A percentile compares a stretch with the other conserved stretches of the same genome.
These are phyloP conservation scores for Persicaria maculosa DNA, from an alignment of 148 eudicot species.

Conservation along the genomic window DNA sequence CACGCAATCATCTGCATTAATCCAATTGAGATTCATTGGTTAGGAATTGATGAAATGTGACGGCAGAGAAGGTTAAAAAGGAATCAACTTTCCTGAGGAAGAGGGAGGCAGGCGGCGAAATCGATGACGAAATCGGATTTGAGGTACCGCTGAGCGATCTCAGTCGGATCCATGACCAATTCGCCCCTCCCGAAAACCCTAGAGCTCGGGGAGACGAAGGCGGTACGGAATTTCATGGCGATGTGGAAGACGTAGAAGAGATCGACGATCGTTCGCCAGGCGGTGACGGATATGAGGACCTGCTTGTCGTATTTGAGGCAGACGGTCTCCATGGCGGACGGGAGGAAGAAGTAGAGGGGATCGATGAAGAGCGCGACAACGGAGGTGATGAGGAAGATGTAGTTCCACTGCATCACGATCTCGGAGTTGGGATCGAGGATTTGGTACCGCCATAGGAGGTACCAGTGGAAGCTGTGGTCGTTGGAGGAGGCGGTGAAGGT, in stretches of 20 bases:
- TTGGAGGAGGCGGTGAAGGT: constrained; percentile 20
- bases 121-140: constrained; percentile 36
- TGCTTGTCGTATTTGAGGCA: constrained; percentile 22
- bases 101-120: constrained; percentile 37
- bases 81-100: constrained; percentile 31
- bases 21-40: not conserved
- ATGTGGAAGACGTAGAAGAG: constrained; percentile 33
- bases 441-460: constrained; percentile 34
- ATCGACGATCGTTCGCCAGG: constrained; percentile 24
- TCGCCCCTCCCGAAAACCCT: constrained; percentile 40
- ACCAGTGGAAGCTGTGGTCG: constrained; percentile 23
- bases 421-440: constrained; percentile 38
- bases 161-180: constrained; percentile 39
- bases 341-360: constrained; percentile 34
- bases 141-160: constrained; percentile 33
- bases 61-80: not conserved
- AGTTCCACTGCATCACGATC: constrained; percentile 31
- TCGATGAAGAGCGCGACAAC: constrained; percentile 36
- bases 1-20: constrained; percentile 58
- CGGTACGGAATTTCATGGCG: constrained; percentile 31
- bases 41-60: not conserved
- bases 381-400: constrained; percentile 30
- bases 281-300: constrained; percentile 21
- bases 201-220: constrained; percentile 31
- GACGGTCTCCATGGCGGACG: constrained; percentile 22